Evolutionary conservation across 768 basidiomycete species (phyloP), one percentile per base, ranked within the genome.

Genomic region (Leccinum olivaceopallidum): DNA sequence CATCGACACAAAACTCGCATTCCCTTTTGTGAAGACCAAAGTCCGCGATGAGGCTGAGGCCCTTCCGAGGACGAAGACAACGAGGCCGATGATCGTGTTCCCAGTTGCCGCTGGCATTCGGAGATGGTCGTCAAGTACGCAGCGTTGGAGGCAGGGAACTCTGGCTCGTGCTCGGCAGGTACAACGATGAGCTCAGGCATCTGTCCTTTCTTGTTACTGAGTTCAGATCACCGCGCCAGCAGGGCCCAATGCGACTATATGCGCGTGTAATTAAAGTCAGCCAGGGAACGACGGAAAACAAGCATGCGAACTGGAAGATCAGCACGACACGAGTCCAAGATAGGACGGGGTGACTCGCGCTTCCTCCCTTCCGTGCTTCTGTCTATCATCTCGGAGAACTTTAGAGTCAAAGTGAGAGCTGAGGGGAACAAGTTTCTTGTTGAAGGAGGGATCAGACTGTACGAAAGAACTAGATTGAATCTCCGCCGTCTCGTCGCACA

Each of bases 161-260:
- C 13, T 74, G 67, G 10, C 76, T 65, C 8, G 79, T 76, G 57
- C 89, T 28, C 26, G 26, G 26, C 26, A 28, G 1, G 26, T 7
- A 28, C 26, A 7, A 28, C 26, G 6, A 28, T 7, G 26, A 28
- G 26, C 26, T 28, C 6, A 6, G 1, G 26, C 1, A 90, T 91
- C 14, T 88, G 88, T 5, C 74, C 71, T 63, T 83, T 80, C 10
- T 74, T 76, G 67, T 90, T 89, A 54, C 87, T 89, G 49, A 8
- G 7, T 59, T 59, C 9, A 10, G 48, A 44, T 39, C 2, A 16
- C 22, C 13, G 24, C n/a, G 61, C 26, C 20, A 18, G 34, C 18
- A 9, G 16, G 14, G 32, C 8, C 6, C 16, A 32, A 22, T 32
- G 55, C 28, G 28, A n/a, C 1, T 8, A n/a, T 28, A 28, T 28